phyloP scores from a whole-genome alignment of 176 grass and related monocot genomes.

The Elaeis guineensis region DNA sequence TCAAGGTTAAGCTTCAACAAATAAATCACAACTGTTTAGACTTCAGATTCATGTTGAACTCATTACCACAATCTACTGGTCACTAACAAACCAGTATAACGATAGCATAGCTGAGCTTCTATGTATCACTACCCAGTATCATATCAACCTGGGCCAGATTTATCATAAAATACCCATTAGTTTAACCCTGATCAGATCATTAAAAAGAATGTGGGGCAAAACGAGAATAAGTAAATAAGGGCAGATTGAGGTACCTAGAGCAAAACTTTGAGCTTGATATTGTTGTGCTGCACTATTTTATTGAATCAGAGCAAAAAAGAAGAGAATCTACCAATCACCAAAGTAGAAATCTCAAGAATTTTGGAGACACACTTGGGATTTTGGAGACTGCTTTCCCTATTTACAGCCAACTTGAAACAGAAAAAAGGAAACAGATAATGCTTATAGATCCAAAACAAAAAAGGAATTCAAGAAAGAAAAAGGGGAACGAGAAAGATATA shows the following conservation, averaged over 20 bases:
- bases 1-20: too few relatives aligned
- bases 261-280: slow-evolving; percentile 94
- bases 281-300: slow-evolving; percentile 94
- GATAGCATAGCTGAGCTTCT: too few relatives aligned
- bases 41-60: too few relatives aligned
- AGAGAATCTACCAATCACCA: slow-evolving; percentile 1
- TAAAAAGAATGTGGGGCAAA: neutral
- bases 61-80: too few relatives aligned
- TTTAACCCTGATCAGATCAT: too few relatives aligned
- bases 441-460: neutral
- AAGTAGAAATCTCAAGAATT: neutral
- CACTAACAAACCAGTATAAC: too few relatives aligned
- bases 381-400: slow-evolving; percentile 95
- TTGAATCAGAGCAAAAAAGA: slow-evolving; percentile 35
- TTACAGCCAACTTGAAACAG: slow-evolving; percentile 62
- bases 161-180: too few relatives aligned
- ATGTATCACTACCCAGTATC: too few relatives aligned
- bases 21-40: too few relatives aligned
- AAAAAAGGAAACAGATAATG: slow-evolving; percentile 13
- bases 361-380: slow-evolving; percentile 72
- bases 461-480: neutral
- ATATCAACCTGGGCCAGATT: too few relatives aligned
- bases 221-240: slow-evolving; percentile 7
- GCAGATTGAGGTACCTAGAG: slow-evolving; percentile 50
- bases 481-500: slow-evolving; percentile 23